These are phyloP conservation scores for Gelatoporia subvermispora DNA, from an alignment of 768 basidiomycete species.

Conservation along the genomic window DNA sequence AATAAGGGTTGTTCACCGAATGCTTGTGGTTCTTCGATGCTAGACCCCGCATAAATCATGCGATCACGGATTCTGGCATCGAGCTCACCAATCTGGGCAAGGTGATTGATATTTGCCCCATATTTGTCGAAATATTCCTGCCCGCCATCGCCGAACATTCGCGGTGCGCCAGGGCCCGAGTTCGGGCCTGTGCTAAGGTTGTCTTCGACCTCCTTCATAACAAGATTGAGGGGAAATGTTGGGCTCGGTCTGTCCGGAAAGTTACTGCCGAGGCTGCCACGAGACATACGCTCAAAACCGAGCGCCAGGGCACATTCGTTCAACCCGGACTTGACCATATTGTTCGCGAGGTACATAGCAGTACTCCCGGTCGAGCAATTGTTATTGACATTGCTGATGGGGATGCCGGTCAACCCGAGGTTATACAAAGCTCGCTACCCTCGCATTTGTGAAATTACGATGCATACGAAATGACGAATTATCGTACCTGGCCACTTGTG, in stretches of 20 bases:
- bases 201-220: constrained; percentile 44
- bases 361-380: constrained; percentile 82
- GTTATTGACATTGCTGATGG: constrained; percentile 84
- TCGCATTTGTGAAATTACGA: not conserved
- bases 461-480: not conserved
- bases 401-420: constrained; percentile 79
- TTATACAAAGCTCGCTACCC: constrained; percentile 71
- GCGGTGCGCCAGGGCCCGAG: constrained; percentile 62
- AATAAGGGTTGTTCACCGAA: constrained; percentile 78
- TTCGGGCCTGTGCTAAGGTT: constrained; percentile 46
- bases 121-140: constrained; percentile 76
- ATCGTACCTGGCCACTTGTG: constrained; percentile 62
- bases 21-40: constrained; percentile 84
- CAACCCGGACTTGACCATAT: constrained; percentile 62
- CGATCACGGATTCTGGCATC: not conserved
- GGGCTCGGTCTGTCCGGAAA: constrained; percentile 54
- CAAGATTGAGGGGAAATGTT: constrained; percentile 38
- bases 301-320: constrained; percentile 76
- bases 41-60: constrained; percentile 19
- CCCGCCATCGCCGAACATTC: constrained; percentile 69
- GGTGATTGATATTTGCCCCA: constrained; percentile 59
- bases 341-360: constrained; percentile 72
- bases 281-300: constrained; percentile 83
- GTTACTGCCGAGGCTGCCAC: constrained; percentile 64
- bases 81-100: constrained; percentile 70